Percentiles rank a stretch among this genome's conserved stretches.
Conservation (phyloP, 1,284 basidiomycete genomes). For the Ganoderma lingzhi region DNA sequence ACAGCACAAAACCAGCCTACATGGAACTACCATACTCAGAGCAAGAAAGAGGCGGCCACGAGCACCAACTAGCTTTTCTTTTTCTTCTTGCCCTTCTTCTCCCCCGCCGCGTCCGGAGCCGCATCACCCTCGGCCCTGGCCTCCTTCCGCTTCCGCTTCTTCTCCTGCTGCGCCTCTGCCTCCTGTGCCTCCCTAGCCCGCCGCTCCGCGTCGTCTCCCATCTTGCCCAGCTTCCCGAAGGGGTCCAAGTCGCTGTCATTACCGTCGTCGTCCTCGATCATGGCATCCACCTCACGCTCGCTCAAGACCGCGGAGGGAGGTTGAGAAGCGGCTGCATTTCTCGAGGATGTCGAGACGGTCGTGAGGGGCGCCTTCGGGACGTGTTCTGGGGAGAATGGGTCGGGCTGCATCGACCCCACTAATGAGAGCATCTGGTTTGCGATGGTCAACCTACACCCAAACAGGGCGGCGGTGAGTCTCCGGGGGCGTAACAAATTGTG, state of each 20-base stretch:
- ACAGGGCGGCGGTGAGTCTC: slow-evolving; percentile 13
- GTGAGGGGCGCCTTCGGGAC: slow-evolving; percentile 43
- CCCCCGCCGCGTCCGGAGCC: slow-evolving; percentile 39
- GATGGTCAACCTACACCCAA: slow-evolving; percentile 76
- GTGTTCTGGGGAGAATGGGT: slow-evolving; percentile 83
- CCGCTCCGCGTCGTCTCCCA: slow-evolving; percentile 43
- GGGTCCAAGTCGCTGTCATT: slow-evolving; percentile 46
- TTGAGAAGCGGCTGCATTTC: slow-evolving; percentile 5
- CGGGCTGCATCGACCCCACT: slow-evolving; percentile 86
- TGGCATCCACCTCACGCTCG: slow-evolving; percentile 35
- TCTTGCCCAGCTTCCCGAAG: slow-evolving; percentile 47
- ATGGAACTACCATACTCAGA: neutral
- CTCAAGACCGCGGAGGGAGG: slow-evolving; percentile 20
- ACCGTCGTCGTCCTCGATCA: slow-evolving; percentile 37
- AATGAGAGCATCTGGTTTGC: slow-evolving; percentile 97
- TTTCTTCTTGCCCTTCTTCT: slow-evolving; percentile 46
- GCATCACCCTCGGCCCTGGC: slow-evolving; percentile 39
- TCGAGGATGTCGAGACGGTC: slow-evolving; percentile 18
- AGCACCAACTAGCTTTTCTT: slow-evolving; percentile 39
- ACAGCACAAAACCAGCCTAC: neutral
- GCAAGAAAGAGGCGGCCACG: neutral
- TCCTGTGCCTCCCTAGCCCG: slow-evolving; percentile 41
- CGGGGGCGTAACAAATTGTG: slow-evolving; percentile 1
- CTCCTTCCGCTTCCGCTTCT: slow-evolving; percentile 43
- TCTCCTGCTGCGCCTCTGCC: slow-evolving; percentile 36